phyloP scores from a whole-genome alignment of 495 filamentous ascomycete species.

The Acidiella bohemica region DNA sequence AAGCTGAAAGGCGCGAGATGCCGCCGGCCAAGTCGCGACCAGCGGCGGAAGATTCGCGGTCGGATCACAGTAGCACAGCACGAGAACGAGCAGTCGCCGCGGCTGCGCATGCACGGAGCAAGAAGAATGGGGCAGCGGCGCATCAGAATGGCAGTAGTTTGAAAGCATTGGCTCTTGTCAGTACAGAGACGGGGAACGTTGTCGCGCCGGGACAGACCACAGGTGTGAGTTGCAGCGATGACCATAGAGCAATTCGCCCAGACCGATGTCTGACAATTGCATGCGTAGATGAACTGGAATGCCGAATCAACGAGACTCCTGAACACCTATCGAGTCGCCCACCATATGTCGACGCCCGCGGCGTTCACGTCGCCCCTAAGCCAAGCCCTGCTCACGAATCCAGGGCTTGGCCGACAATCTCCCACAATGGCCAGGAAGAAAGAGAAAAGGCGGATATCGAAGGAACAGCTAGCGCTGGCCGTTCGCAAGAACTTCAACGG shows the following conservation, averaged over 20 bases:
- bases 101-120: conserved; percentile 8
- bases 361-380: conserved; percentile 60
- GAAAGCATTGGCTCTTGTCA: conserved; percentile 27
- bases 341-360: conserved; percentile 55
- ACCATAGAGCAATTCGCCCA: not conserved
- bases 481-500: conserved; percentile 87
- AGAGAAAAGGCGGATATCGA: conserved; percentile 51
- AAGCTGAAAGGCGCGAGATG: conserved; percentile 14
- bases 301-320: conserved; percentile 58
- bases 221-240: conserved; percentile 18
- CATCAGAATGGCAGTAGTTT: conserved; percentile 22
- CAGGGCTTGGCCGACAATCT: conserved; percentile 55
- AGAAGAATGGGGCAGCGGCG: conserved; percentile 9
- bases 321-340: conserved; percentile 66
- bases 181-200: conserved; percentile 11
- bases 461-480: conserved; percentile 65
- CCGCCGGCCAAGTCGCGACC: conserved; percentile 19
- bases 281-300: conserved; percentile 56
- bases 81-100: conserved; percentile 13
- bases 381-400: conserved; percentile 54
- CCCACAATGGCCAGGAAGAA: conserved; percentile 57
- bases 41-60: conserved; percentile 18
- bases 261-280: not conserved
- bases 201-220: conserved; percentile 12
- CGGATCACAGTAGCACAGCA: conserved; percentile 10